Percentiles rank a stretch among this genome's conserved stretches.
phyloP scores from a whole-genome alignment of 495 filamentous ascomycete species.

The Annulohypoxylon maeteangense region DNA sequence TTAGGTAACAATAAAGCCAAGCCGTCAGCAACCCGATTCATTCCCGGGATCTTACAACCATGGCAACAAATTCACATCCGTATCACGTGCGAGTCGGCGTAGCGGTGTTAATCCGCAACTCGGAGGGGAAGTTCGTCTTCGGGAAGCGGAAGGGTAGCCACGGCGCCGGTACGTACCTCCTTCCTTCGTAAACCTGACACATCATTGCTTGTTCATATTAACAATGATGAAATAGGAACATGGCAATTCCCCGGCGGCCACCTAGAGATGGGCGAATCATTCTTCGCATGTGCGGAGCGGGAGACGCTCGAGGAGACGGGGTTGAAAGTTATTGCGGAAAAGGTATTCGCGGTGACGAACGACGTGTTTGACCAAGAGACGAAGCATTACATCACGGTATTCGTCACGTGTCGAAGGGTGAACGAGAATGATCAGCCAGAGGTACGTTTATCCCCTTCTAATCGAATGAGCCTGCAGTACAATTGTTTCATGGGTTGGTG shows the following conservation, averaged over 20 bases:
- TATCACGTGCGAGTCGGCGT: slow-evolving; percentile 53
- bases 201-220: neutral
- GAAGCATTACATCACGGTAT: slow-evolving; percentile 76
- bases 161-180: slow-evolving; percentile 48
- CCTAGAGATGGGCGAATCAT: slow-evolving; percentile 70
- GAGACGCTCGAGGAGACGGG: slow-evolving; percentile 76
- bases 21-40: neutral
- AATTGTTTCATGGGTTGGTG: neutral
- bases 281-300: slow-evolving; percentile 67
- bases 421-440: slow-evolving; percentile 58
- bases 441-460: slow-evolving; percentile 51
- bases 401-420: slow-evolving; percentile 59
- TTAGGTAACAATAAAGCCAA: slow-evolving; percentile 8
- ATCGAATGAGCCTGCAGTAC: neutral
- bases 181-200: neutral
- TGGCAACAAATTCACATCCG: slow-evolving; percentile 16
- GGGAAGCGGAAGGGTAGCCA: slow-evolving; percentile 56
- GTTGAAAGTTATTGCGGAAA: slow-evolving; percentile 58
- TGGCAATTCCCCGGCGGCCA: slow-evolving; percentile 76
- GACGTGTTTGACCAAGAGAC: slow-evolving; percentile 61
- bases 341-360: slow-evolving; percentile 67
- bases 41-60: neutral
- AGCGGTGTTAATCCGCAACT: slow-evolving; percentile 51
- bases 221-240: slow-evolving; percentile 55
- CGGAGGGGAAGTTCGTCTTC: slow-evolving; percentile 50